phyloP scores from a whole-genome alignment of 1,284 basidiomycete genomes.

The Irpex sp. region DNA sequence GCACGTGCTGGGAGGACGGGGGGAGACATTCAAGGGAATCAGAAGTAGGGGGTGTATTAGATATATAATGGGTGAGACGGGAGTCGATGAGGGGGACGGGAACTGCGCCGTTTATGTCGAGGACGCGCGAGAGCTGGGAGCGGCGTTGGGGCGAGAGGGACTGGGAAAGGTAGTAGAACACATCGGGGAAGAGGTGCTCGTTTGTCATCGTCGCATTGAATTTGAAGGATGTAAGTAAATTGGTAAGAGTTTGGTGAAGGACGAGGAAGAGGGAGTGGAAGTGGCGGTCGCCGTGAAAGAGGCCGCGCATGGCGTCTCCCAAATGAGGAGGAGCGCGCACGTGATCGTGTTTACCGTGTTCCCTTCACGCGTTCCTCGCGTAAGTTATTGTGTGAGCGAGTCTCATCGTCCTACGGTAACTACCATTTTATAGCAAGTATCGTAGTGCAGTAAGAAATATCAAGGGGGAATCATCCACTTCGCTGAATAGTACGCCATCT shows the following conservation, averaged over 20 bases:
- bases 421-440: too few species aligned
- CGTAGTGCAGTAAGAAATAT: too few species aligned
- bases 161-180: slow-evolving; percentile 21
- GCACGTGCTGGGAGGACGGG: slow-evolving; percentile 13
- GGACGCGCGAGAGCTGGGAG: slow-evolving; percentile 17
- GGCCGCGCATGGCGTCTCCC: not conserved
- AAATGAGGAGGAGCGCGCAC: not conserved
- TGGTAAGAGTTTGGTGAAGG: not conserved
- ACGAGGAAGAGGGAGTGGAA: not conserved
- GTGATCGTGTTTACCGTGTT: not conserved
- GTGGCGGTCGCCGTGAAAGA: not conserved
- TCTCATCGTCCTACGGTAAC: too few species aligned
- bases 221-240: not conserved
- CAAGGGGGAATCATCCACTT: too few species aligned
- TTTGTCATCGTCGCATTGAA: not conserved
- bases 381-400: too few species aligned
- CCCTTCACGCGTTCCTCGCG: not conserved
- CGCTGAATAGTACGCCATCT: too few species aligned
- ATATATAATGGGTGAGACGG: slow-evolving; percentile 24
- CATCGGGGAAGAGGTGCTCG: slow-evolving; percentile 13
- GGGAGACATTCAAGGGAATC: slow-evolving; percentile 22
- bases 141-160: slow-evolving; percentile 15
- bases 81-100: slow-evolving; percentile 15
- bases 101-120: slow-evolving; percentile 18
- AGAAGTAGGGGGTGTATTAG: slow-evolving; percentile 16